A percentile compares a stretch with the other conserved stretches of the same genome.
These are phyloP conservation scores for Dentipellis sp. DNA, from an alignment of 768 basidiomycete genomes.

Conservation along the genomic window DNA sequence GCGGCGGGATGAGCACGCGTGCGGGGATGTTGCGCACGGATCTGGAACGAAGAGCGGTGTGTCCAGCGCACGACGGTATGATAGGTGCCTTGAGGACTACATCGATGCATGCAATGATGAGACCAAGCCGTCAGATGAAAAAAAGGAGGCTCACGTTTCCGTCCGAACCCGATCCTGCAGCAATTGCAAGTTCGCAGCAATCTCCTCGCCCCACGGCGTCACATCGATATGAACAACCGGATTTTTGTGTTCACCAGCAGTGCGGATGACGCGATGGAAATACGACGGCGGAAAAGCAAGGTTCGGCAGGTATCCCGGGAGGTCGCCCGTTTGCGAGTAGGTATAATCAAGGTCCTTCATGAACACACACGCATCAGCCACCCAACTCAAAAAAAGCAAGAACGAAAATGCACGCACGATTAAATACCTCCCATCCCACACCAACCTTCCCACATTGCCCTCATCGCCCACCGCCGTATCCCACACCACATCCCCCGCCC, in stretches of 20 bases:
- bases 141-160: constrained; percentile 56
- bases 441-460: constrained; percentile 71
- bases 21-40: constrained; percentile 32
- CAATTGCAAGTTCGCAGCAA: constrained; percentile 63
- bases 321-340: constrained; percentile 65
- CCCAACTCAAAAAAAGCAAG: background rate
- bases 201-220: constrained; percentile 70
- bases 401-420: constrained; percentile 45
- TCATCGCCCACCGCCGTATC: constrained; percentile 82
- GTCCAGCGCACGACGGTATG: constrained; percentile 85
- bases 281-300: constrained; percentile 82
- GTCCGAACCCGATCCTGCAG: constrained; percentile 70
- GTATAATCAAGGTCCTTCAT: constrained; percentile 88
- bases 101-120: background rate
- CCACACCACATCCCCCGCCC: constrained; percentile 80
- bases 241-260: constrained; percentile 22
- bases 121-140: background rate
- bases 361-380: background rate
- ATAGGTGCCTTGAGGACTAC: constrained; percentile 67
- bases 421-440: constrained; percentile 87
- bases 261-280: constrained; percentile 79
- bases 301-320: constrained; percentile 73
- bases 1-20: constrained; percentile 14
- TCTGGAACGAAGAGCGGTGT: constrained; percentile 67
- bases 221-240: constrained; percentile 67